Evolutionary conservation across 768 basidiomycete genomes (phyloP).

Genomic region (Boletus reticulatus): DNA sequence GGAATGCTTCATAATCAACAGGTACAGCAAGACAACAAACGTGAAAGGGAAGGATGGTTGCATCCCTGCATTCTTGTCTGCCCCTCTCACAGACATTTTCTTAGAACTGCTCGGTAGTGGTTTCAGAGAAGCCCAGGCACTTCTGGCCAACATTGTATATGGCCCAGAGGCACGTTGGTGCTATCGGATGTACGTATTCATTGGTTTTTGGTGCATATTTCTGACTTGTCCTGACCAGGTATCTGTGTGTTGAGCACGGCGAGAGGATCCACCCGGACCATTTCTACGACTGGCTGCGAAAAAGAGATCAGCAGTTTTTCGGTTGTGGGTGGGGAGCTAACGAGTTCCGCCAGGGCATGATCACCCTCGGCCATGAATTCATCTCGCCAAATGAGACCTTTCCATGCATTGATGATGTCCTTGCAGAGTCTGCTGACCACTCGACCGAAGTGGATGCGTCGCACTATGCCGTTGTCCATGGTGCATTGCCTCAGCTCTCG

Average conservation of each 20-base stretch:
- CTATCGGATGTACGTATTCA: too few relatives aligned
- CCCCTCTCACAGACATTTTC: too few relatives aligned
- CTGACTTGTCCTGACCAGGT: neutral
- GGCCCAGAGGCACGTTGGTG: neutral
- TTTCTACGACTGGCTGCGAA: neutral
- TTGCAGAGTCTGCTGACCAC: constrained; percentile 6
- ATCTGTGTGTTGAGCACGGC: neutral
- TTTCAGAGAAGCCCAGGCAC: neutral
- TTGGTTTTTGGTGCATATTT: too few relatives aligned
- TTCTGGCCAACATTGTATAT: neutral
- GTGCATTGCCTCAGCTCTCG: neutral
- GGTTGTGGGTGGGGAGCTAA: neutral
- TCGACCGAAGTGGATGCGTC: neutral
- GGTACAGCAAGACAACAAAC: too few relatives aligned
- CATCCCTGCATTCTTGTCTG: too few relatives aligned
- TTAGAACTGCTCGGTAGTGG: neutral
- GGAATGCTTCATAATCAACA: too few relatives aligned
- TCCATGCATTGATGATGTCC: neutral
- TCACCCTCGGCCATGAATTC: constrained; percentile 1
- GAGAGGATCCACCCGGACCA: neutral
- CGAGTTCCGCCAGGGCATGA: constrained; percentile 5
- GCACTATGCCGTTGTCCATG: neutral
- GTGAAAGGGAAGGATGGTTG: too few relatives aligned
- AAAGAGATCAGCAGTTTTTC: neutral
- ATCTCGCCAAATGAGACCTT: constrained; percentile 1